A percentile compares a stretch with the other conserved stretches of the same genome.
Conservation (phyloP, 1,284 basidiomycete species). For the Grifola frondosa region DNA sequence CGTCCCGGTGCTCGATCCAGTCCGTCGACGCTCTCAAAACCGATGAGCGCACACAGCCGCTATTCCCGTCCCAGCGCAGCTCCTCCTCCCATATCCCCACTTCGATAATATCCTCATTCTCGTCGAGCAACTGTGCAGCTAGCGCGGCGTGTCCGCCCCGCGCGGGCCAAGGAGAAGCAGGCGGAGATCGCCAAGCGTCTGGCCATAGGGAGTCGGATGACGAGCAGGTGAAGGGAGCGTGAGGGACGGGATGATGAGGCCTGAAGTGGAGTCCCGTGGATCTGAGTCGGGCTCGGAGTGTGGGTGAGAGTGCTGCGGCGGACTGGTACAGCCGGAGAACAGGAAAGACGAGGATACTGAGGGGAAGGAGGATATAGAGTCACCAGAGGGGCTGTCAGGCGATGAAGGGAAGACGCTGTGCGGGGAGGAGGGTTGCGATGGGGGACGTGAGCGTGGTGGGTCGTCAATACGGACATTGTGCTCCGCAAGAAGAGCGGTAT, state of each 20-base stretch:
- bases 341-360: constrained; percentile 75
- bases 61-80: constrained; percentile 27
- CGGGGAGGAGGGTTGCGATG: constrained; percentile 49
- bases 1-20: constrained; percentile 65
- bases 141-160: constrained; percentile 32
- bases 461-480: constrained; percentile 18
- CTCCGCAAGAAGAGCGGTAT: constrained; percentile 17
- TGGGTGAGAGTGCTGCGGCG: constrained; percentile 39
- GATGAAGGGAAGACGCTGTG: constrained; percentile 54
- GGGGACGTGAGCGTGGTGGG: constrained; percentile 19
- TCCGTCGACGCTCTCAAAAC: constrained; percentile 60
- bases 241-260: constrained; percentile 70
- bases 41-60: constrained; percentile 20
- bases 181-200: constrained; percentile 59
- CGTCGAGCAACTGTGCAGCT: constrained; percentile 47
- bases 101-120: constrained; percentile 66
- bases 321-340: constrained; percentile 67
- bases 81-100: constrained; percentile 54
- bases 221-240: constrained; percentile 57
- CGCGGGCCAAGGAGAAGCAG: constrained; percentile 53
- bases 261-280: constrained; percentile 41
- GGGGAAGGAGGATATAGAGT: constrained; percentile 66
- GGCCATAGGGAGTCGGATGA: constrained; percentile 60
- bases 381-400: constrained; percentile 53
- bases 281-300: constrained; percentile 39